A percentile compares a stretch with the other conserved stretches of the same genome.
phyloP scores from a whole-genome alignment of 352 stramenopile species.

The Phytopythium aichiense region DNA sequence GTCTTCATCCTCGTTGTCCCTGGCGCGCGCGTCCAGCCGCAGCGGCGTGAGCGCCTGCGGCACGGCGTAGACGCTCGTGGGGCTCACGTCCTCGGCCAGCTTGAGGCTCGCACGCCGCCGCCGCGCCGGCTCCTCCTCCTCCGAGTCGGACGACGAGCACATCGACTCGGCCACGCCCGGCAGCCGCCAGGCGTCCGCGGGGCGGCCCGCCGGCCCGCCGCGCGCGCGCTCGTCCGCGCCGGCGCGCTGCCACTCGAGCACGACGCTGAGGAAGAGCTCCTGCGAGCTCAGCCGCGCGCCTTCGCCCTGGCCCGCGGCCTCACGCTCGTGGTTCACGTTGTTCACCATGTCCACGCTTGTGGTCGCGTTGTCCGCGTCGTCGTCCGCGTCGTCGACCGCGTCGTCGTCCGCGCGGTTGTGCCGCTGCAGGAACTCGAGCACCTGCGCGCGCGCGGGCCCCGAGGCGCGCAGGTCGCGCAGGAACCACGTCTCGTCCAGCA shows the following conservation, averaged over 20 bases:
- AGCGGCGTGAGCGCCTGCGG: conserved; percentile 36
- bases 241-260: conserved; percentile 72
- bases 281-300: conserved; percentile 45
- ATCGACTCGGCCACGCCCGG: not conserved
- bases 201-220: conserved; percentile 10
- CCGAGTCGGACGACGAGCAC: conserved; percentile 16
- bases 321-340: too few relatives aligned
- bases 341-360: too few relatives aligned
- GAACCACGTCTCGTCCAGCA: conserved; percentile 33
- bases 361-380: conserved; percentile 8
- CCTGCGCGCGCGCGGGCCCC: conserved; percentile 10
- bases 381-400: not conserved
- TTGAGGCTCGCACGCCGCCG: conserved; percentile 8
- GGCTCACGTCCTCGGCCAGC: conserved; percentile 45
- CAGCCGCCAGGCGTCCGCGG: conserved; percentile 1
- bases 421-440: conserved; percentile 29
- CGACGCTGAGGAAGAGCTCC: conserved; percentile 79
- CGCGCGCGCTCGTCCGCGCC: conserved; percentile 11
- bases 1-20: not conserved
- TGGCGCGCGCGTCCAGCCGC: conserved; percentile 31
- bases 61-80: conserved; percentile 51
- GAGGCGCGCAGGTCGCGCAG: conserved; percentile 29
- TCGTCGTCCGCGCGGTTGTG: conserved; percentile 17
- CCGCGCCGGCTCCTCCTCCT: conserved; percentile 18
- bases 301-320: not conserved